Conservation (phyloP, 169 alveolate genomes). For the Plasmodium gallinaceum region DNA sequence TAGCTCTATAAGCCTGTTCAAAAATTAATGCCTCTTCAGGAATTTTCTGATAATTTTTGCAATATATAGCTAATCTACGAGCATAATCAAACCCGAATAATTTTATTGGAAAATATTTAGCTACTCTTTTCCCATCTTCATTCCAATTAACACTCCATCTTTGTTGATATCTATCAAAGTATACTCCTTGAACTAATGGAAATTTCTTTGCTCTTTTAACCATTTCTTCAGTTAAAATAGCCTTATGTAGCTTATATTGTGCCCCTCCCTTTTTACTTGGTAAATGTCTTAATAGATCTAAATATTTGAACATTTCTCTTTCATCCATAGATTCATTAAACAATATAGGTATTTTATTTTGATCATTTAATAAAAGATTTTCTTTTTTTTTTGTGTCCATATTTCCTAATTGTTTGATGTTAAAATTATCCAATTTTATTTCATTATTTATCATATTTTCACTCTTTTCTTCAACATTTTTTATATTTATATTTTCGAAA, state of each 20-base stretch:
- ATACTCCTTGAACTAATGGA: conserved; percentile 84
- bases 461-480: not conserved
- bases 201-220: conserved; percentile 81
- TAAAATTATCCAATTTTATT: not conserved
- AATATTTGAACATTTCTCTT: conserved; percentile 68
- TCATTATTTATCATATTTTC: not conserved
- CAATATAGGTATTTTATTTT: conserved; percentile 30
- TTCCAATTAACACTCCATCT: conserved; percentile 88
- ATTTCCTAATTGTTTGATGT: not conserved
- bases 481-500: not conserved
- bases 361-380: not conserved
- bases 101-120: conserved; percentile 85
- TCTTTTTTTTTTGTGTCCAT: not conserved
- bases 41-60: conserved; percentile 73
- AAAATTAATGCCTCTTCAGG: conserved; percentile 78
- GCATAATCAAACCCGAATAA: conserved; percentile 84
- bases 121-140: conserved; percentile 85
- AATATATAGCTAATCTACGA: conserved; percentile 81
- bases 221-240: conserved; percentile 81
- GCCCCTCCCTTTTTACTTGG: conserved; percentile 79
- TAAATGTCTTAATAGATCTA: conserved; percentile 67
- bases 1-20: conserved; percentile 76
- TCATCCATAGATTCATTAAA: conserved; percentile 69
- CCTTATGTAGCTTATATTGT: conserved; percentile 80
- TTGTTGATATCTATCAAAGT: conserved; percentile 84